A percentile compares a stretch with the other conserved stretches of the same genome.
Evolutionary conservation across 345 rosid genomes (phyloP).

Genomic region (Zanthoxylum bungeanum): DNA sequence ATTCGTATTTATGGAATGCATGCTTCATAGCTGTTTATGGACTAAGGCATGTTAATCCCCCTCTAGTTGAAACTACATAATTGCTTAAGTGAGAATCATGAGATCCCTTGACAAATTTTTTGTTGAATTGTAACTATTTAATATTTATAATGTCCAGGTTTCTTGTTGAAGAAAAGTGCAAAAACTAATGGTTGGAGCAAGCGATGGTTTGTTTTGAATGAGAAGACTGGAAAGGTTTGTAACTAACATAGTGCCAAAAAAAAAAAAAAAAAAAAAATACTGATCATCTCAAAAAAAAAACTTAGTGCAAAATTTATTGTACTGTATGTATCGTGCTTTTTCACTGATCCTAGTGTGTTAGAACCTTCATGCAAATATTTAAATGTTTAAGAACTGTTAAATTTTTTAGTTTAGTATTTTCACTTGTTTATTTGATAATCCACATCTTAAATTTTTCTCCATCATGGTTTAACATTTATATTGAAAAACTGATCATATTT

Average conservation of each 20-base stretch:
- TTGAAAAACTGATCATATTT: too few relatives aligned
- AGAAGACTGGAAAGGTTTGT: constrained; percentile 88
- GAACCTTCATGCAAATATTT: too few relatives aligned
- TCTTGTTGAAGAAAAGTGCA: constrained; percentile 79
- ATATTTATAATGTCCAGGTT: constrained; percentile 51
- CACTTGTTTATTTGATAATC: too few relatives aligned
- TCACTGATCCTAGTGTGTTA: too few relatives aligned
- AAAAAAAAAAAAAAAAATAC: too few relatives aligned
- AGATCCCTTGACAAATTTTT: neutral
- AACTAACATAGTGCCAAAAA: neutral
- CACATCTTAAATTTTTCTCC: too few relatives aligned
- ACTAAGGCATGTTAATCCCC: neutral
- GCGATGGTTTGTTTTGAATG: constrained; percentile 95
- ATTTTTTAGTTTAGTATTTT: too few relatives aligned
- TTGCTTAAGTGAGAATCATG: neutral
- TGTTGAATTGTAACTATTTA: neutral
- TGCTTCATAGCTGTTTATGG: neutral
- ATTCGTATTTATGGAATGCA: neutral
- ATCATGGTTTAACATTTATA: too few relatives aligned
- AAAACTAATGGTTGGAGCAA: constrained; percentile 89
- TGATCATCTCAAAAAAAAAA: too few relatives aligned
- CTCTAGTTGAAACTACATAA: constrained; percentile 1
- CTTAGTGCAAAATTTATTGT: too few relatives aligned
- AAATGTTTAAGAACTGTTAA: too few relatives aligned
- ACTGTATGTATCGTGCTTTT: too few relatives aligned